Conservation (phyloP, 805 yeast genomes). For the Metschnikowia dekortorum region DNA sequence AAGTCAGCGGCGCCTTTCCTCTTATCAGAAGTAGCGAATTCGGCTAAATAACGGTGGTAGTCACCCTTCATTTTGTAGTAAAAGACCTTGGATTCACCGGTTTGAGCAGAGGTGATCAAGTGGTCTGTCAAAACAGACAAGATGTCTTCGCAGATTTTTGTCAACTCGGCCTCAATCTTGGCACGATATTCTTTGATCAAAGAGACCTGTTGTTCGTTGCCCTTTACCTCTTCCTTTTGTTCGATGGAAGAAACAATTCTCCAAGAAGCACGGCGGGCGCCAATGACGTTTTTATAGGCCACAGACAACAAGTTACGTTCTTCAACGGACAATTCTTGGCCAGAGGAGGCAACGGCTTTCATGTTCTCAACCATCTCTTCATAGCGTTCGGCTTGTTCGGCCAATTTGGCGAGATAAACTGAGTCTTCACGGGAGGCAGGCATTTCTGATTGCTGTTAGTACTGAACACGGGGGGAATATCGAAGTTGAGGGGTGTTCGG, state of each 20-base stretch:
- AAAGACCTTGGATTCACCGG: conserved; percentile 97
- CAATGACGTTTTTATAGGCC: conserved; percentile 97
- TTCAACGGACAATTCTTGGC: conserved; percentile 93
- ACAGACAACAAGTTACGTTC: conserved; percentile 96
- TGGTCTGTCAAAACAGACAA: conserved; percentile 81
- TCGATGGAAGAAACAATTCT: conserved; percentile 97
- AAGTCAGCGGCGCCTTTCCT: conserved; percentile 90
- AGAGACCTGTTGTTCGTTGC: conserved; percentile 83
- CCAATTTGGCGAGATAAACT: conserved; percentile 95
- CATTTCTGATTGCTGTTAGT: conserved; percentile 37
- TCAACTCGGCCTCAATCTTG: conserved; percentile 88
- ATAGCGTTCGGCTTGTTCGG: conserved; percentile 99
- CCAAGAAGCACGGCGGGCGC: conserved; percentile 99
- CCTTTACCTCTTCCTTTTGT: conserved; percentile 96
- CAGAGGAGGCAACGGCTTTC: conserved; percentile 95
- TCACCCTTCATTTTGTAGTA: conserved; percentile 99
- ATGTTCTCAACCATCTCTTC: conserved; percentile 99
- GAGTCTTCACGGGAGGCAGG: conserved; percentile 94
- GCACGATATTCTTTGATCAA: conserved; percentile 92
- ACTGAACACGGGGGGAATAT: conserved; percentile 1
- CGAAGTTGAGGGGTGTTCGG: conserved; percentile 1
- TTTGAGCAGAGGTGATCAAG: conserved; percentile 88
- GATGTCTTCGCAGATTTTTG: conserved; percentile 92
- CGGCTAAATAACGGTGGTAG: conserved; percentile 98
- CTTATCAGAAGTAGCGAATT: conserved; percentile 86